Percentiles rank a stretch among this genome's conserved stretches.
phyloP scores from a whole-genome alignment of 768 basidiomycete genomes.

The Suillus subluteus region DNA sequence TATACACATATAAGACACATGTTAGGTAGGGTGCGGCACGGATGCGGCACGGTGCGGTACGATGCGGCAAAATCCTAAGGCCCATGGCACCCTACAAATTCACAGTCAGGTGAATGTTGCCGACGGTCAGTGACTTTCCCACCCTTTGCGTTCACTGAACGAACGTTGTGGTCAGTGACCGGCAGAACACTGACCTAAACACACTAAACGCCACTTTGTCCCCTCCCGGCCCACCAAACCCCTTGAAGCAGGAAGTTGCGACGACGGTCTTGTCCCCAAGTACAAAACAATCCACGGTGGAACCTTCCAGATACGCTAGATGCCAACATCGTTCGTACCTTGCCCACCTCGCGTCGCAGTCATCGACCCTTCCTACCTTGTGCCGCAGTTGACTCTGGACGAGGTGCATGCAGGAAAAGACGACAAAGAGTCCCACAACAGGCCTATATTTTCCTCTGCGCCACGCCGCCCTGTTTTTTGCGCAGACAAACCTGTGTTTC shows the following conservation, averaged over 20 bases:
- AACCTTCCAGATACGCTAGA: slow-evolving; percentile 69
- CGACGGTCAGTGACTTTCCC: no score
- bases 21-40: no score
- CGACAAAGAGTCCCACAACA: slow-evolving; percentile 58
- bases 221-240: slow-evolving; percentile 52
- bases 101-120: no score
- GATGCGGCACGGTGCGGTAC: no score
- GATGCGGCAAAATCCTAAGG: no score
- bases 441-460: slow-evolving; percentile 35
- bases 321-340: slow-evolving; percentile 55
- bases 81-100: no score
- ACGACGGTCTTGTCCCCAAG: slow-evolving; percentile 66
- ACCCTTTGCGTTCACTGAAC: no score
- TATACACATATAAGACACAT: no score
- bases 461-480: slow-evolving; percentile 44
- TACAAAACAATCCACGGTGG: slow-evolving; percentile 65
- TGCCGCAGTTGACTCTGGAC: slow-evolving; percentile 42
- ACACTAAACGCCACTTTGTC: slow-evolving; percentile 51
- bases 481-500: slow-evolving; percentile 60
- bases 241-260: slow-evolving; percentile 74
- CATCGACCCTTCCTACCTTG: slow-evolving; percentile 69
- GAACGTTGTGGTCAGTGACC: no score
- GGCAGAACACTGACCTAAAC: no score
- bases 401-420: slow-evolving; percentile 44
- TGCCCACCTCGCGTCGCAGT: slow-evolving; percentile 63